A percentile compares a stretch with the other conserved stretches of the same genome.
phyloP scores from a whole-genome alignment of 208 protist genomes.

The Leishmania tarentolae region DNA sequence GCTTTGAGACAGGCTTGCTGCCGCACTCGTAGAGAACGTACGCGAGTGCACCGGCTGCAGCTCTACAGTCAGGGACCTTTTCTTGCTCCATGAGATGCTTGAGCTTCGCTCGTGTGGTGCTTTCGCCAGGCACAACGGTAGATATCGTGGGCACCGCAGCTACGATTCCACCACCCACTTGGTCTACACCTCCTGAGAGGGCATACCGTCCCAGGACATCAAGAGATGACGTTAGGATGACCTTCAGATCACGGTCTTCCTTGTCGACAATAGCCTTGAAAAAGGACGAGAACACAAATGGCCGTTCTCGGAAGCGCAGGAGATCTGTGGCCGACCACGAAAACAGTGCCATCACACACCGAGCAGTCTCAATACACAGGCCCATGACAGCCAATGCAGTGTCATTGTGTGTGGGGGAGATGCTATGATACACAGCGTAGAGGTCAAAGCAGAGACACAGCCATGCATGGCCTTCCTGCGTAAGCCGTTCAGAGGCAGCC shows the following conservation, averaged over 20 bases:
- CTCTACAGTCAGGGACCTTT: constrained; percentile 18
- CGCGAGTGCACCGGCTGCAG: constrained; percentile 16
- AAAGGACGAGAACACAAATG: constrained; percentile 37
- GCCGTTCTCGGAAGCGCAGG: constrained; percentile 32
- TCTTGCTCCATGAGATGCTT: constrained; percentile 24
- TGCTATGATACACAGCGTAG: constrained; percentile 16
- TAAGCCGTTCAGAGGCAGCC: constrained; percentile 8
- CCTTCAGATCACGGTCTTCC: constrained; percentile 34
- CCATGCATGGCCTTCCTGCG: constrained; percentile 21
- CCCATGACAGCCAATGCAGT: constrained; percentile 24
- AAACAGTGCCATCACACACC: constrained; percentile 24
- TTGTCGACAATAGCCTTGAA: constrained; percentile 31
- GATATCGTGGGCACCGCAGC: neutral
- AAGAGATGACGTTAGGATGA: constrained; percentile 25
- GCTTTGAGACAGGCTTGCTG: constrained; percentile 9
- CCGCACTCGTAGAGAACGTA: constrained; percentile 32
- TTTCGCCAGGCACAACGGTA: neutral
- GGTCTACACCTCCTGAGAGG: constrained; percentile 8
- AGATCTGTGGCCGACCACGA: constrained; percentile 37
- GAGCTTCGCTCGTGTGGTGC: constrained; percentile 13
- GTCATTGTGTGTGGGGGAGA: constrained; percentile 4
- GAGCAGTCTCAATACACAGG: constrained; percentile 25
- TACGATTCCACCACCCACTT: neutral
- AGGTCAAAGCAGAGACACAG: constrained; percentile 28
- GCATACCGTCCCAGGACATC: constrained; percentile 34